Base-by-base conservation (phyloP, 1,139 yeast genomes). In the Nakaseomyces delphensis region DNA sequence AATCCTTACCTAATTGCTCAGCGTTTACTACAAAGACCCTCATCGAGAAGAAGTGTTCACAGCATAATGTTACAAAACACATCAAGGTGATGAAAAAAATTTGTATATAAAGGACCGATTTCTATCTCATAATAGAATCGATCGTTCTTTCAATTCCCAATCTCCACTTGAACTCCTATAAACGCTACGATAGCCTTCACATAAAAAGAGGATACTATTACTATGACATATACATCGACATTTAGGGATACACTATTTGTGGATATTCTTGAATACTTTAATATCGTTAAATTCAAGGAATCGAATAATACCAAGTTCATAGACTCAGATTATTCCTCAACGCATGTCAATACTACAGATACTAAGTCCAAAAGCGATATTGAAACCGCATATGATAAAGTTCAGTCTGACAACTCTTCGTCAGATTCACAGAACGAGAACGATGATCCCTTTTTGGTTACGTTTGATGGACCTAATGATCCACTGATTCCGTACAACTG, bases 401-500 rank as follows among this genome's bases (percentile, higher is more conserved):
- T 25, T 10, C 18, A 4, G 4, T 20, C 19, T 7, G 27, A 33
- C 4, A n/a, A 9, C 4, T 13, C 25, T 5, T 20, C 27, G 8
- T 25, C 28, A 9, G n/a, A 11, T 8, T 25, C 28, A 10, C 11
- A 19, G 4, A 13, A 14, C n/a, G n/a, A 20, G 3, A 4, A 5
- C n/a, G 11, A 8, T 10, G 49, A 50, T 36, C 48, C 47, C 5
- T 49, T 45, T 25, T 20, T 48, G 6, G 50, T 55, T 2, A 47
- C 41, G 8, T 54, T 56, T 53, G 43, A 48, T 36, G 55, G 54
- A 6, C 30, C 43, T 2, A 67, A 71, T 45, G 83, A 77, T 52
- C 77, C 78, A 0, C 78, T 72, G 40, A 68, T 76, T 51, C 84
- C 85, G 1, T 56, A 60, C 31, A 79, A 78, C 55, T 79, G 83